phyloP scores from a whole-genome alignment of 2,329 filamentous ascomycete species.

The Dothistroma septosporum region DNA sequence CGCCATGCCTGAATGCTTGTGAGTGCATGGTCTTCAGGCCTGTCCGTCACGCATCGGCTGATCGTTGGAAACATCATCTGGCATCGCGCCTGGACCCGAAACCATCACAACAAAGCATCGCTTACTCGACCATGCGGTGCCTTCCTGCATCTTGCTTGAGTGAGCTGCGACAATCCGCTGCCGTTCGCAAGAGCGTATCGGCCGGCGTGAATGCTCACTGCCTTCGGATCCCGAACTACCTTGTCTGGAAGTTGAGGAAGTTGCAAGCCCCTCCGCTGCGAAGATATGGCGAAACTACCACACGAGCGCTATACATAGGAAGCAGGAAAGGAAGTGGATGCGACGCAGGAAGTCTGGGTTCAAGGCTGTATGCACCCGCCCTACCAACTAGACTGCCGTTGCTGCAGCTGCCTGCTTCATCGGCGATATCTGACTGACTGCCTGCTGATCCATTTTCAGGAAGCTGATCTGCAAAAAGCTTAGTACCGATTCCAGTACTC shows the following conservation, averaged over 20 bases:
- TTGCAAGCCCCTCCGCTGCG: background rate
- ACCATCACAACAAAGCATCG: background rate
- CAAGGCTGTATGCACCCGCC: background rate
- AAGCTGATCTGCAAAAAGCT: constrained; percentile 29
- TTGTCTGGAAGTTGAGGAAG: background rate
- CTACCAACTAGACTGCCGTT: background rate
- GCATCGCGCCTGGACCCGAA: background rate
- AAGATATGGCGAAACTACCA: background rate
- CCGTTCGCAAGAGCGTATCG: background rate
- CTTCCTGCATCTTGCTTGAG: background rate
- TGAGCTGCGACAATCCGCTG: background rate
- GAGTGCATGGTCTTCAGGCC: background rate
- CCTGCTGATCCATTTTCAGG: constrained; percentile 27
- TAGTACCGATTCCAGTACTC: background rate
- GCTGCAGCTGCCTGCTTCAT: background rate
- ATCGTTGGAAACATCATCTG: background rate
- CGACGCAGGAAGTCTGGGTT: background rate
- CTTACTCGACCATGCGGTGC: background rate
- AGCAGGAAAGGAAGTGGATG: background rate
- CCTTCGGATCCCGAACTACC: background rate
- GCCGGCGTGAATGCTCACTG: background rate
- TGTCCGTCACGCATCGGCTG: background rate
- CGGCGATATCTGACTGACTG: constrained; percentile 21
- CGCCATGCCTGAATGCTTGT: constrained; percentile 19
- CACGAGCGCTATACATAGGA: background rate